Conservation (phyloP, 106 monocot genomes). For the Triglochin maritima region DNA sequence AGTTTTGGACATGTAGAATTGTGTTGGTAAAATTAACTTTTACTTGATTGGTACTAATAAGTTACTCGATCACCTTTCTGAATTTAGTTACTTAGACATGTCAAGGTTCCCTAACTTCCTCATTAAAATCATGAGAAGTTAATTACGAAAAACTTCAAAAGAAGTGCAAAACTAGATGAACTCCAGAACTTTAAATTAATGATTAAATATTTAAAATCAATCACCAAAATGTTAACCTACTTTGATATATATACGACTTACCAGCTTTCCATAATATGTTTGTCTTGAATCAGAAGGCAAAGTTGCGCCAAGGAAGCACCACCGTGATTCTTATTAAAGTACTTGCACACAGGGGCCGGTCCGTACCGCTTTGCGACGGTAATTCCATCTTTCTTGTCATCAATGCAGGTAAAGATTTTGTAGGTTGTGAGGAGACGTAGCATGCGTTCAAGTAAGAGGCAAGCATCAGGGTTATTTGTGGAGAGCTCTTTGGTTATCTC, state of each 20-base stretch:
- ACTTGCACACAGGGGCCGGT: slow-evolving; percentile 15
- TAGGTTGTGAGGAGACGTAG: slow-evolving; percentile 15
- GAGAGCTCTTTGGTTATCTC: slow-evolving; percentile 34
- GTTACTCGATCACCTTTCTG: too few relatives aligned
- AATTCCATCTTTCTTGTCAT: neutral
- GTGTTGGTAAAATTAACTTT: too few relatives aligned
- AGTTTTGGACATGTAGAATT: too few relatives aligned
- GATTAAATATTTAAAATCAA: neutral
- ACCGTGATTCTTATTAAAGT: slow-evolving; percentile 6
- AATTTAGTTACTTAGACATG: too few relatives aligned
- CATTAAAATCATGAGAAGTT: too few relatives aligned
- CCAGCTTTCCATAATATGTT: slow-evolving; percentile 27
- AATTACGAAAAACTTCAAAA: too few relatives aligned
- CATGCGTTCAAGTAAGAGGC: slow-evolving; percentile 11
- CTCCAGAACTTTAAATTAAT: too few relatives aligned
- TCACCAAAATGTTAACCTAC: neutral
- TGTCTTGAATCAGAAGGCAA: slow-evolving; percentile 3
- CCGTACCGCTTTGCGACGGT: slow-evolving; percentile 7
- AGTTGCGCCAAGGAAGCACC: slow-evolving; percentile 6
- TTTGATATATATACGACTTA: neutral
- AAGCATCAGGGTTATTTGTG: slow-evolving; percentile 8
- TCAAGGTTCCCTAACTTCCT: too few relatives aligned
- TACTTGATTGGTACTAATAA: too few relatives aligned
- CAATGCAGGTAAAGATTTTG: slow-evolving; percentile 13
- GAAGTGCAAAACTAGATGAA: too few relatives aligned